Evolutionary conservation across 2,329 filamentous ascomycete genomes (phyloP).

Genomic region (Falciphora oryzae): DNA sequence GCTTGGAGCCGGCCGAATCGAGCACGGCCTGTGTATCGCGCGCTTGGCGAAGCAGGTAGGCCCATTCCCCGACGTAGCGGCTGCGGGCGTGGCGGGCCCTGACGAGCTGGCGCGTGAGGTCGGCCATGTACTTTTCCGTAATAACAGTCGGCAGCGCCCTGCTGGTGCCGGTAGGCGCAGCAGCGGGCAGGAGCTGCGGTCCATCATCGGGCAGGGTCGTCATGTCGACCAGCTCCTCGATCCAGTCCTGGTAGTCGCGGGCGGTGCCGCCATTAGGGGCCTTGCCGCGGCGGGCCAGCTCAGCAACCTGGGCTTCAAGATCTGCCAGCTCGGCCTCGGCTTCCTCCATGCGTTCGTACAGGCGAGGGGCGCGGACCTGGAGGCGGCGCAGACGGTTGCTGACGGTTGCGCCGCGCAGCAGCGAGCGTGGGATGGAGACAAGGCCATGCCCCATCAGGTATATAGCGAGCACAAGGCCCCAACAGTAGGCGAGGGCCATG

Average conservation of each 20-base stretch:
- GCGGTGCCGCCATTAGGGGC: conserved; percentile 65
- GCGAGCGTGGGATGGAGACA: conserved; percentile 77
- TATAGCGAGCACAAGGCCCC: conserved; percentile 85
- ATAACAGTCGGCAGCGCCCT: conserved; percentile 69
- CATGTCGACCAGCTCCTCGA: conserved; percentile 83
- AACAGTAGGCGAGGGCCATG: conserved; percentile 93
- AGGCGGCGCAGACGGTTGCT: conserved; percentile 67
- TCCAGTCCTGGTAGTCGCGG: conserved; percentile 80
- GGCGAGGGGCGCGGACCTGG: conserved; percentile 70
- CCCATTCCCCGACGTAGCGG: conserved; percentile 83
- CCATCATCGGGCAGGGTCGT: conserved; percentile 61
- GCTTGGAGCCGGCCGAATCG: conserved; percentile 74
- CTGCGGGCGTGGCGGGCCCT: conserved; percentile 78
- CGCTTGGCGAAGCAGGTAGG: conserved; percentile 67
- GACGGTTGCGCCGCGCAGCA: conserved; percentile 75
- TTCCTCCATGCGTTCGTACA: conserved; percentile 85
- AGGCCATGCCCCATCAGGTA: conserved; percentile 97
- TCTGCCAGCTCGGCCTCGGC: conserved; percentile 73
- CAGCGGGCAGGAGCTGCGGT: conserved; percentile 38
- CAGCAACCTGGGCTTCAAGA: conserved; percentile 72
- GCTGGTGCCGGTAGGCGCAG: conserved; percentile 21
- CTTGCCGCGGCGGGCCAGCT: conserved; percentile 60
- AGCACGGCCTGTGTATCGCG: conserved; percentile 73
- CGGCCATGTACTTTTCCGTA: conserved; percentile 87
- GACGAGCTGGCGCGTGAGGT: conserved; percentile 75